Conservation (phyloP, 805 yeast genomes). For the Candida schatavii region DNA sequence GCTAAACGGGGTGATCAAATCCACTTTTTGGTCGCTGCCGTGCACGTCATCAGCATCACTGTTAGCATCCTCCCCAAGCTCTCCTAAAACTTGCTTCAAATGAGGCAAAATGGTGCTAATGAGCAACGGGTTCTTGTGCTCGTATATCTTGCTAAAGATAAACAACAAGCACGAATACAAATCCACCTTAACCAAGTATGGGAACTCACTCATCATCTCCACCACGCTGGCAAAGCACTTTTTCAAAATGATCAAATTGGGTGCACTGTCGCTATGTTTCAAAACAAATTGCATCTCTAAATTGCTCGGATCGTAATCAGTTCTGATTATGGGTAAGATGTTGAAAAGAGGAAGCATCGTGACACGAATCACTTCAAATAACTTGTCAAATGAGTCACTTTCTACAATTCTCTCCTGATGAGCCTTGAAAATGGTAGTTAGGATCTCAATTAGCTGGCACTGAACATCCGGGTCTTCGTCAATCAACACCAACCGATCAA, state of each 20-base stretch:
- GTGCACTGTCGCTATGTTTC: slow-evolving; percentile 28
- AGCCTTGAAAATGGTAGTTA: slow-evolving; percentile 28
- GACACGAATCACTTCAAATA: slow-evolving; percentile 77
- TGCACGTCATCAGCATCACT: background rate
- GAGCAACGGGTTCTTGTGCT: slow-evolving; percentile 36
- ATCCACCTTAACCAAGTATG: slow-evolving; percentile 67
- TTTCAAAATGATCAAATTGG: slow-evolving; percentile 44
- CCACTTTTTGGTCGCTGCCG: slow-evolving; percentile 13
- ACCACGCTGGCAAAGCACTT: slow-evolving; percentile 51
- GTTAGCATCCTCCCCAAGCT: too few species aligned
- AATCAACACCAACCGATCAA: slow-evolving; percentile 67
- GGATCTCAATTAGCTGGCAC: slow-evolving; percentile 42
- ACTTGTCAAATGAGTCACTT: slow-evolving; percentile 63
- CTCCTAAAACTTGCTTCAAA: slow-evolving; percentile 32
- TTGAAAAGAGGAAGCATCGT: slow-evolving; percentile 60
- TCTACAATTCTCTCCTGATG: slow-evolving; percentile 26
- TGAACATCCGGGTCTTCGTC: slow-evolving; percentile 64
- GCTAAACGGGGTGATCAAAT: slow-evolving; percentile 26
- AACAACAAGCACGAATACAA: slow-evolving; percentile 67
- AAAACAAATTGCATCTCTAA: slow-evolving; percentile 23
- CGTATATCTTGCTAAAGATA: slow-evolving; percentile 56
- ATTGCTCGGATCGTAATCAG: slow-evolving; percentile 35
- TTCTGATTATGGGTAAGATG: slow-evolving; percentile 57
- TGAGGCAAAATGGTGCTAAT: slow-evolving; percentile 49
- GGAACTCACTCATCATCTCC: slow-evolving; percentile 63